Evolutionary conservation across 805 yeast species (phyloP).

Genomic region (Spathaspora sp.): DNA sequence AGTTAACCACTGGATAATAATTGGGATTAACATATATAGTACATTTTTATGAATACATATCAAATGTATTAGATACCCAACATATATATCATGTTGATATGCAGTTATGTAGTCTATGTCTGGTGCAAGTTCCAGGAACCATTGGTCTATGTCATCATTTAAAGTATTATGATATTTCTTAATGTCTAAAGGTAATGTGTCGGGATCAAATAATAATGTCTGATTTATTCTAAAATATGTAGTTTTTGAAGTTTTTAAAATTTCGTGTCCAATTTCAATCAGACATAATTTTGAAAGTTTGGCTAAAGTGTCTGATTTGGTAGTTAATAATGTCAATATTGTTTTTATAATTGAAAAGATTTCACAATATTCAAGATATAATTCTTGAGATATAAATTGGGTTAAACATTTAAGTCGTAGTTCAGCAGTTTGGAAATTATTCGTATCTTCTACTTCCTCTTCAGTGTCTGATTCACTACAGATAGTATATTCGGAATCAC

Average conservation of each 20-base stretch:
- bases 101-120: slow-evolving; percentile 20
- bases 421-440: background rate
- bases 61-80: slow-evolving; percentile 34
- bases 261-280: slow-evolving; percentile 28
- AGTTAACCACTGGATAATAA: slow-evolving; percentile 33
- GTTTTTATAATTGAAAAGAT: slow-evolving; percentile 27
- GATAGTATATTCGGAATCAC: background rate
- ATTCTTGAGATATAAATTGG: slow-evolving; percentile 23
- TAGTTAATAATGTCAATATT: slow-evolving; percentile 14
- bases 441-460: background rate
- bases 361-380: slow-evolving; percentile 26
- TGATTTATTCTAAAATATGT: slow-evolving; percentile 31
- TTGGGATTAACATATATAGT: slow-evolving; percentile 30
- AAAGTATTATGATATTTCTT: slow-evolving; percentile 18
- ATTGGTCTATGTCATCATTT: slow-evolving; percentile 31
- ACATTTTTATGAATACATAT: slow-evolving; percentile 32
- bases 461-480: background rate
- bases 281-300: slow-evolving; percentile 20
- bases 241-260: slow-evolving; percentile 31
- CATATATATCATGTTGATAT: slow-evolving; percentile 21
- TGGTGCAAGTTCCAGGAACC: too few relatives aligned
- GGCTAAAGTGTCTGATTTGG: background rate
- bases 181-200: slow-evolving; percentile 21
- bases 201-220: slow-evolving; percentile 21
- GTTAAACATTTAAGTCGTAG: slow-evolving; percentile 9